A percentile compares a stretch with the other conserved stretches of the same genome.
phyloP scores from a whole-genome alignment of 2,329 filamentous ascomycete genomes.

The Apiospora aurea region DNA sequence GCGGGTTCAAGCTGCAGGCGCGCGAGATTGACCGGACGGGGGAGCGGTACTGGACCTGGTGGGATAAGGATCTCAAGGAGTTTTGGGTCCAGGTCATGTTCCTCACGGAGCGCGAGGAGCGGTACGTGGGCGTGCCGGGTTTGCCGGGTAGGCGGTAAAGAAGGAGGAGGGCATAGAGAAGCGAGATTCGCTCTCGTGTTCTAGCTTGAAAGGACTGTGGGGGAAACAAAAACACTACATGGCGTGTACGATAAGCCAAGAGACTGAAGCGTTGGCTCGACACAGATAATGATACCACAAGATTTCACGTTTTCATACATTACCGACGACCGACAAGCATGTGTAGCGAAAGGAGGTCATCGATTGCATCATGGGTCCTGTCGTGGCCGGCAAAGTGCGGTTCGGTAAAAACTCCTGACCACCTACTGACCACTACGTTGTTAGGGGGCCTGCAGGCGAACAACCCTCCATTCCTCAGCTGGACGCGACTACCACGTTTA shows the following conservation, averaged over 20 bases:
- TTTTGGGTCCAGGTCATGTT: conserved; percentile 99
- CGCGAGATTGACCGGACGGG: conserved; percentile 90
- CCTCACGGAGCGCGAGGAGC: conserved; percentile 96
- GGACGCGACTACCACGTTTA: not conserved
- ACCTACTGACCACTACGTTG: not conserved
- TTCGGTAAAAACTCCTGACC: not conserved
- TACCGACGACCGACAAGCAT: not conserved
- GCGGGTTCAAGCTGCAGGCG: conserved; percentile 93
- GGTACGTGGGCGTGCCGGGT: conserved; percentile 74
- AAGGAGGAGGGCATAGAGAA: not conserved
- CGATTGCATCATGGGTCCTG: not conserved
- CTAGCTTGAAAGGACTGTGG: not conserved
- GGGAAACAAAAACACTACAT: not conserved
- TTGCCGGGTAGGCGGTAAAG: conserved; percentile 55
- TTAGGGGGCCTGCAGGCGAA: not conserved
- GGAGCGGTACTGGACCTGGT: conserved; percentile 91
- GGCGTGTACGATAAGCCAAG: conserved; percentile 17
- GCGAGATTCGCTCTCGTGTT: not conserved
- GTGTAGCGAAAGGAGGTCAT: not conserved
- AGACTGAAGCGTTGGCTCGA: not conserved
- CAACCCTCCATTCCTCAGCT: not conserved
- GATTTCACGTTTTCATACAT: not conserved
- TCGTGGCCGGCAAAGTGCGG: not conserved
- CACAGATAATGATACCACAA: conserved; percentile 16
- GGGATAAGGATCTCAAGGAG: conserved; percentile 93